Conservation (phyloP, 2,329 filamentous ascomycete species). For the Ophiostoma montium region DNA sequence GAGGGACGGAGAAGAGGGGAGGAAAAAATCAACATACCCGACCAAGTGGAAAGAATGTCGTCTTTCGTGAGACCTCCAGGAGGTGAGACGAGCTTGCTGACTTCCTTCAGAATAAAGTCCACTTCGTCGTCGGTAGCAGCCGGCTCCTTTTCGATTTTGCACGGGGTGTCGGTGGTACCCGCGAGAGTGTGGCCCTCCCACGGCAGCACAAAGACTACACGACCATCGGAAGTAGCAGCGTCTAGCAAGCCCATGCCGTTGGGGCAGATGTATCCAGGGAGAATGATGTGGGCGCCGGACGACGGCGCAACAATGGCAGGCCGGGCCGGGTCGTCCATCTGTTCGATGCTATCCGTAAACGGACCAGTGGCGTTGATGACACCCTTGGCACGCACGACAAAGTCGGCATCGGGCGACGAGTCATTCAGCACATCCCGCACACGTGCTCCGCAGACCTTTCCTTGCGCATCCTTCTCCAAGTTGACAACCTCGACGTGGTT, state of each 20-base stretch:
- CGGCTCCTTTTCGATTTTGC: conserved; percentile 31
- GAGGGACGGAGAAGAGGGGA: no score
- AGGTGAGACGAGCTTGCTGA: conserved; percentile 60
- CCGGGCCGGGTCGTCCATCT: conserved; percentile 58
- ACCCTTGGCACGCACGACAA: conserved; percentile 63
- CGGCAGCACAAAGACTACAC: conserved; percentile 76
- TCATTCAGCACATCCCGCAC: conserved; percentile 49
- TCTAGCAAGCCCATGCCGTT: conserved; percentile 73
- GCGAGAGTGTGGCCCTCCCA: conserved; percentile 82
- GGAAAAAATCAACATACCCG: conserved; percentile 19
- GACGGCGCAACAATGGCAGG: conserved; percentile 66
- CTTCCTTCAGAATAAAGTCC: conserved; percentile 51
- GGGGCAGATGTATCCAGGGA: conserved; percentile 66
- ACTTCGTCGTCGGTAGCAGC: conserved; percentile 6
- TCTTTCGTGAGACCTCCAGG: conserved; percentile 25
- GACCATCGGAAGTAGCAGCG: conserved; percentile 67
- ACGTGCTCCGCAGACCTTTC: conserved; percentile 54
- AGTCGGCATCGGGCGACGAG: conserved; percentile 36
- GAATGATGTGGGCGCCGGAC: conserved; percentile 70
- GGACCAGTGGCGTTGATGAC: conserved; percentile 76
- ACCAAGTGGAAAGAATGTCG: conserved; percentile 35
- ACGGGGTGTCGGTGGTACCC: conserved; percentile 66
- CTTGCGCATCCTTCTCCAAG: conserved; percentile 46
- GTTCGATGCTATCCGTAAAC: conserved; percentile 66
- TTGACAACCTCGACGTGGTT: conserved; percentile 62